Conservation (phyloP, 306 rosid genomes). For the Carpinus fangiana region DNA sequence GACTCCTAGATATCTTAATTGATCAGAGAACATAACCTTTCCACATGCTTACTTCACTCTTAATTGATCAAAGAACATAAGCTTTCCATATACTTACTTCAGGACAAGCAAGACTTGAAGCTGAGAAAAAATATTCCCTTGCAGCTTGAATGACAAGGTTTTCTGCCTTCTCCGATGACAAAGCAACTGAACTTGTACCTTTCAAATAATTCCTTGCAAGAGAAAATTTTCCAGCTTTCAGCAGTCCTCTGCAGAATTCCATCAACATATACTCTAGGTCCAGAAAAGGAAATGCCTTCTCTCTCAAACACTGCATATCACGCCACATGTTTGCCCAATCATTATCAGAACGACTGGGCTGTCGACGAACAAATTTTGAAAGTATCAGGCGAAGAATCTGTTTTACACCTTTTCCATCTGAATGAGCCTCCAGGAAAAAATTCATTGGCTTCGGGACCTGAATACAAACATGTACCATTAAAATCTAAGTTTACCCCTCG, state of each 20-base stretch:
- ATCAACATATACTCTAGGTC: constrained; percentile 81
- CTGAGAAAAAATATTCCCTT: constrained; percentile 94
- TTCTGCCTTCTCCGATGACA: constrained; percentile 91
- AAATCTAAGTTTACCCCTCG: neutral
- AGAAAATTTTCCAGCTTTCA: constrained; percentile 96
- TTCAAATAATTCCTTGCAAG: constrained; percentile 92
- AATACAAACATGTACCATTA: constrained; percentile 20
- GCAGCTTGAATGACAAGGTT: constrained; percentile 97
- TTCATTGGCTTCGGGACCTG: constrained; percentile 96
- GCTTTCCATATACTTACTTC: constrained; percentile 69
- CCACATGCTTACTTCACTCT: constrained; percentile 68
- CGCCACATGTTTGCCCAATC: constrained; percentile 99
- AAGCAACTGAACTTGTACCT: constrained; percentile 92
- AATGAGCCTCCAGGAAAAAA: constrained; percentile 68
- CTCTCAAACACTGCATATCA: constrained; percentile 87
- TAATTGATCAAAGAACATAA: constrained; percentile 13
- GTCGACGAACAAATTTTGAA: constrained; percentile 89
- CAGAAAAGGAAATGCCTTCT: constrained; percentile 85
- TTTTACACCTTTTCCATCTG: constrained; percentile 85
- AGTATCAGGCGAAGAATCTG: constrained; percentile 96
- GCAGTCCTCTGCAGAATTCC: constrained; percentile 95
- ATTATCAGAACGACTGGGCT: constrained; percentile 82
- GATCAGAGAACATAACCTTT: constrained; percentile 12
- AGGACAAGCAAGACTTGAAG: constrained; percentile 86
- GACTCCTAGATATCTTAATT: constrained; percentile 1